Base-by-base conservation (phyloP, 208 protist species). In the Trypanosoma caninum region DNA sequence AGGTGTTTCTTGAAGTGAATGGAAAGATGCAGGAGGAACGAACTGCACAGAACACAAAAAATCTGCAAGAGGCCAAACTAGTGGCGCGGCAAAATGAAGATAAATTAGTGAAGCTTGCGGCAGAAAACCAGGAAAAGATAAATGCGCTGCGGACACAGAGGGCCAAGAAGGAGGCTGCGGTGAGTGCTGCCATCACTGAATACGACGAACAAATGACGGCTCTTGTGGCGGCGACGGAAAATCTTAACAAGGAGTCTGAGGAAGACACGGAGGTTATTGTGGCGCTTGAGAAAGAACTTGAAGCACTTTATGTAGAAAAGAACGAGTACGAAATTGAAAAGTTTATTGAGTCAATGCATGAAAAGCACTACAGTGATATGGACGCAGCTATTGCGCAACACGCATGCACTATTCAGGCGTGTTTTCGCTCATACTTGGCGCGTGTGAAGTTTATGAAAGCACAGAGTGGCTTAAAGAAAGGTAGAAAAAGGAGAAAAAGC, bases 361-460 rank as follows among this genome's bases (percentile, higher is more conserved):
- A 89, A 53, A 78, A 76, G 37, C 90, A 96, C 52, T 55, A 72
- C 18, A 47, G 74, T 13, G 66, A 67, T 20, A 87, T 94, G 44
- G 51, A 62, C 10, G 54, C 74, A 59, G 54, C 55, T 2, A 59
- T 62, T 54, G 67, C 76, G 40, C 57, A 87, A 50, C 60, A 76
- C 37, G 80, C 87, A 10, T 68, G 74, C n/a, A 79, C 89, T 10
- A 69, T 96, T 25, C 90, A 96, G 76, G 87, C 85, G 0, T 96
- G 88, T 75, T 93, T 82, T 67, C 76, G 89, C 14, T 67, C 82
- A 38, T 89, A 80, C 65, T 55, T 75, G 8, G 67, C 74, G 0
- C 79, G 89, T 1, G 58, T 81, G 25, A 69, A 76, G 7, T 61
- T 70, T 25, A 35, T 44, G 8, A 62, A 52, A 40, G 46, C 25